phyloP scores from a whole-genome alignment of 2,329 filamentous ascomycete species.

The Aspergillus aculeatus region DNA sequence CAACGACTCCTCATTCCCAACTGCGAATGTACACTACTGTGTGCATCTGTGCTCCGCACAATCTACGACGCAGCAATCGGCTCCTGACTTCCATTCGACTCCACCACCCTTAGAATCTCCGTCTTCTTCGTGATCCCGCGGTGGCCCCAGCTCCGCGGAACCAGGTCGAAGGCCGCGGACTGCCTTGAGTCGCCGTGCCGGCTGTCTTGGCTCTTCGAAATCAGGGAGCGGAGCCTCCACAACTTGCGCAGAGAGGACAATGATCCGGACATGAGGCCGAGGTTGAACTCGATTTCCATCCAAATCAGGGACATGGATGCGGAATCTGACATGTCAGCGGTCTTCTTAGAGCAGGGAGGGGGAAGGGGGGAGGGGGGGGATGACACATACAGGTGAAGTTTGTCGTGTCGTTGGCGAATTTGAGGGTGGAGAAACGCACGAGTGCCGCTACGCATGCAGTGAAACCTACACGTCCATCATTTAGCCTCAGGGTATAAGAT shows the following conservation, averaged over 20 bases:
- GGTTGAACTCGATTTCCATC: conserved; percentile 14
- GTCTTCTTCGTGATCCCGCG: conserved; percentile 10
- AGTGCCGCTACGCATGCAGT: conserved; percentile 9
- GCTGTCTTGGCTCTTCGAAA: background rate
- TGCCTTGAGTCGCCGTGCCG: background rate
- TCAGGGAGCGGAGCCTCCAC: background rate
- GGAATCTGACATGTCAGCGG: background rate
- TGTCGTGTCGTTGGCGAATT: conserved; percentile 4
- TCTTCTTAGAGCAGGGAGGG: no score
- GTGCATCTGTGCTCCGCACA: no score
- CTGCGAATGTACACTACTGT: no score
- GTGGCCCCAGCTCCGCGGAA: background rate
- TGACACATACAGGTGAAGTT: conserved; percentile 6
- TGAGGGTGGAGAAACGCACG: conserved; percentile 5
- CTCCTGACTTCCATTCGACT: conserved; percentile 3
- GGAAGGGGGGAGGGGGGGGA: no score
- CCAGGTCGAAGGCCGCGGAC: background rate
- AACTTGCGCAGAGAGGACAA: conserved; percentile 6
- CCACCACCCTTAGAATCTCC: conserved; percentile 4
- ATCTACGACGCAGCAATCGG: conserved; percentile 1
- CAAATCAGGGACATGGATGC: conserved; percentile 9
- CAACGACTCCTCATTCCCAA: no score
- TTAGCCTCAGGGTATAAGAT: no score
- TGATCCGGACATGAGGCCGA: conserved; percentile 9
- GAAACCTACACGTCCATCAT: background rate